These are phyloP conservation scores for Lactarius hengduanensis DNA, from an alignment of 768 basidiomycete genomes.

Conservation along the genomic window DNA sequence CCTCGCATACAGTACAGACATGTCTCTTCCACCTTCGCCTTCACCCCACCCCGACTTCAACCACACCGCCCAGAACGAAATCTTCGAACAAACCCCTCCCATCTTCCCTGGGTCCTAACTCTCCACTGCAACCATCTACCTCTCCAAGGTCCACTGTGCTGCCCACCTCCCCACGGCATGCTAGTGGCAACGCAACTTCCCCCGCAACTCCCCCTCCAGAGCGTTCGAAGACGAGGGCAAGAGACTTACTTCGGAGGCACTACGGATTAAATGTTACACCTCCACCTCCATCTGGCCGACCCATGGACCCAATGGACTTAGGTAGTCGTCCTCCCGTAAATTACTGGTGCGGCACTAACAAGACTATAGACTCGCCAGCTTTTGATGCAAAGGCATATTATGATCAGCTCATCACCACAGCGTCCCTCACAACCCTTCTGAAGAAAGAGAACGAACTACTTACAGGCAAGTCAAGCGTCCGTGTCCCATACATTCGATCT, in stretches of 20 bases:
- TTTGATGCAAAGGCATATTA: slow-evolving; percentile 87
- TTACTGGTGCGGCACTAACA: slow-evolving; percentile 12
- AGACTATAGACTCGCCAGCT: slow-evolving; percentile 62
- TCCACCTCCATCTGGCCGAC: slow-evolving; percentile 57
- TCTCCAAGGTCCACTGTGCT: neutral
- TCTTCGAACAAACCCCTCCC: slow-evolving; percentile 19
- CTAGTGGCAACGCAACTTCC: slow-evolving; percentile 1
- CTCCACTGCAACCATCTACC: slow-evolving; percentile 14
- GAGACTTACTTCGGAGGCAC: slow-evolving; percentile 79
- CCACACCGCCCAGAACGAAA: slow-evolving; percentile 21
- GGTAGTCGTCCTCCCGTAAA: slow-evolving; percentile 42
- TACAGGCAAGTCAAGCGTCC: slow-evolving; percentile 45
- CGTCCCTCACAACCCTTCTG: slow-evolving; percentile 68
- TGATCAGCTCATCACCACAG: slow-evolving; percentile 80
- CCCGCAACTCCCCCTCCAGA: slow-evolving; percentile 22
- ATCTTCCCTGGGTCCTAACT: slow-evolving; percentile 24
- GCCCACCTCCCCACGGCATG: slow-evolving; percentile 7
- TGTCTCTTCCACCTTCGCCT: slow-evolving; percentile 21
- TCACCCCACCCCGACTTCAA: slow-evolving; percentile 10
- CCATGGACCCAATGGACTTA: slow-evolving; percentile 78
- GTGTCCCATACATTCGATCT: neutral
- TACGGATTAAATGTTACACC: slow-evolving; percentile 81
- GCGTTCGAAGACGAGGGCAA: slow-evolving; percentile 46
- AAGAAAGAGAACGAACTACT: slow-evolving; percentile 82
- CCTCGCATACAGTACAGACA: neutral